A percentile compares a stretch with the other conserved stretches of the same genome.
Evolutionary conservation across 1,284 basidiomycete genomes (phyloP).

Genomic region (Tranzscheliella williamsii): DNA sequence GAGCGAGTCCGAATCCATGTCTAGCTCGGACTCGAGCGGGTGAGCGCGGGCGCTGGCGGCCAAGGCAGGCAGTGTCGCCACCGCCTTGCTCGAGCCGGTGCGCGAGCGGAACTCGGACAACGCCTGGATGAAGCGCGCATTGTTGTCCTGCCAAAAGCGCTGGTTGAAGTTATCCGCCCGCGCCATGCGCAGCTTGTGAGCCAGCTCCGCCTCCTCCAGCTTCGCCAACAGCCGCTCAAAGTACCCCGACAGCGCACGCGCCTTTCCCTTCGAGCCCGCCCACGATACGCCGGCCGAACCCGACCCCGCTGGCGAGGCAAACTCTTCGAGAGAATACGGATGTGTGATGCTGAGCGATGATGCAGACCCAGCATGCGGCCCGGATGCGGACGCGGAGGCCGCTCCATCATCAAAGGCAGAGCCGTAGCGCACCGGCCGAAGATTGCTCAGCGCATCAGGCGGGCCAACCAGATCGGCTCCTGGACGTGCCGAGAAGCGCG

Average conservation of each 20-base stretch:
- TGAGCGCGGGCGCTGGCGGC: not conserved
- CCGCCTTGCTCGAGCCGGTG: constrained; percentile 21
- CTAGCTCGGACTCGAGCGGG: constrained; percentile 13
- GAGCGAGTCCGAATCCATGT: constrained; percentile 28
- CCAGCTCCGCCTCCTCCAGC: constrained; percentile 51
- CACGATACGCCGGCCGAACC: not conserved
- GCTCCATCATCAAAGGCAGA: constrained; percentile 29
- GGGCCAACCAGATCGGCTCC: constrained; percentile 48
- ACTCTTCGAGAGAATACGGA: constrained; percentile 56
- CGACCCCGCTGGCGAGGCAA: constrained; percentile 7
- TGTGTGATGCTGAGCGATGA: constrained; percentile 30
- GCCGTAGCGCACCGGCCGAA: constrained; percentile 54
- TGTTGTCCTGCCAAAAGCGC: constrained; percentile 59
- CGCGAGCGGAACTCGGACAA: constrained; percentile 32
- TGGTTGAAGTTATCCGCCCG: constrained; percentile 55
- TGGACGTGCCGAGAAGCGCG: constrained; percentile 24
- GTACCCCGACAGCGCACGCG: constrained; percentile 21
- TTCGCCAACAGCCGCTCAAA: constrained; percentile 30
- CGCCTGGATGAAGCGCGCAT: constrained; percentile 50
- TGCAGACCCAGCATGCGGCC: constrained; percentile 1
- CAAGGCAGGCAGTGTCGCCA: constrained; percentile 7
- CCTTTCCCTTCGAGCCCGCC: not conserved
- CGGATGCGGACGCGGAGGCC: constrained; percentile 1
- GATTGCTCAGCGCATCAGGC: constrained; percentile 51
- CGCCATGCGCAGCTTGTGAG: constrained; percentile 43